Evolutionary conservation across 441 rosid genomes (phyloP).

Genomic region (Populus hybrid): DNA sequence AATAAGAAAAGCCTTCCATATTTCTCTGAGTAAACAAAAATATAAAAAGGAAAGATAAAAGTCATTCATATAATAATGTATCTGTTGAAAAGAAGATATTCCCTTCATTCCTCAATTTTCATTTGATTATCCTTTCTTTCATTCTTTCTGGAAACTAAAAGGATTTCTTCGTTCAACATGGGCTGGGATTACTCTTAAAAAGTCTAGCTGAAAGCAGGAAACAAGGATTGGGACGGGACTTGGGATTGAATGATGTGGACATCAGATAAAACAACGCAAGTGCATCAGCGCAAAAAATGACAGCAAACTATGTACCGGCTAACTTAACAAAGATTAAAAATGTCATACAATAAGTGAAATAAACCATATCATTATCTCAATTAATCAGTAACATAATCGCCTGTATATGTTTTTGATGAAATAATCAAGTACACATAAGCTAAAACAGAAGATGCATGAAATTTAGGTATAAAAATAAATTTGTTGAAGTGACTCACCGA

Average conservation of each 20-base stretch:
- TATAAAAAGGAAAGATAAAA: too few species aligned
- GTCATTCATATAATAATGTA: too few species aligned
- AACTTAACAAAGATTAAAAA: neutral
- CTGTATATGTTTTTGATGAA: too few species aligned
- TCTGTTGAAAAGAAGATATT: too few species aligned
- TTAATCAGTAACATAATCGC: too few species aligned
- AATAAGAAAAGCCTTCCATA: too few species aligned
- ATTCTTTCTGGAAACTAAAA: constrained; percentile 3
- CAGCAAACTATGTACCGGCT: neutral
- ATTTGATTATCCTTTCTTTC: neutral
- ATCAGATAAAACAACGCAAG: neutral
- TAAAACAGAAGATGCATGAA: neutral
- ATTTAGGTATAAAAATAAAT: neutral
- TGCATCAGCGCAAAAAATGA: too few species aligned
- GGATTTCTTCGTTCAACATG: neutral
- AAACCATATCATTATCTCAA: too few species aligned
- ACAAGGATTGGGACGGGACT: neutral
- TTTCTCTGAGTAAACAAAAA: too few species aligned
- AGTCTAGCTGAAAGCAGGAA: neutral
- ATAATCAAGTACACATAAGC: neutral
- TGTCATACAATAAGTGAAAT: too few species aligned
- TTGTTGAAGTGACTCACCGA: constrained; percentile 43
- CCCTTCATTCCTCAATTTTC: neutral
- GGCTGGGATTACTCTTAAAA: neutral
- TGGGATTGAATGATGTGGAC: too few species aligned